Percentiles rank a stretch among this genome's conserved stretches.
phyloP scores from a whole-genome alignment of 257 asterid genomes.

The Ilex aquifolium region DNA sequence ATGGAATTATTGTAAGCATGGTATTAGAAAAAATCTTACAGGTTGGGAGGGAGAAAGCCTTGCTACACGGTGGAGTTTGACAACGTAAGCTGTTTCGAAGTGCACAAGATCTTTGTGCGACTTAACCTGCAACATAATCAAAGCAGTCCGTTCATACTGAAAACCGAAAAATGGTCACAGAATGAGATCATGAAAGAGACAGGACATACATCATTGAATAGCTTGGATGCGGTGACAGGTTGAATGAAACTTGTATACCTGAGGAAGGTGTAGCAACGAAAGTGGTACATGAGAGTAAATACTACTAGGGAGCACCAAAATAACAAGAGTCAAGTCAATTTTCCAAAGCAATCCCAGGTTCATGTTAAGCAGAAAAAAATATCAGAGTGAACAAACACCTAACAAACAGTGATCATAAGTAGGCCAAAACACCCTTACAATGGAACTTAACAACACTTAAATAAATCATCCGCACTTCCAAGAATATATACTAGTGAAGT shows the following conservation, averaged over 20 bases:
- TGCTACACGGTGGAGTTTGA: conserved; percentile 90
- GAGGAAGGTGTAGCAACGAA: conserved; percentile 26
- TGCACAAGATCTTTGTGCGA: conserved; percentile 90
- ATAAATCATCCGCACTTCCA: too few species aligned
- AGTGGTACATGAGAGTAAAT: not conserved
- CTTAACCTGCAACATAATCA: conserved; percentile 55
- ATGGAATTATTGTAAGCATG: conserved; percentile 2
- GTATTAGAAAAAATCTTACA: conserved; percentile 49
- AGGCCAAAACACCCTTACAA: too few species aligned
- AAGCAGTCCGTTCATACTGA: conserved; percentile 7
- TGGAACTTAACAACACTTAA: too few species aligned
- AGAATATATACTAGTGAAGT: too few species aligned
- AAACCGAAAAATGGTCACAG: not conserved
- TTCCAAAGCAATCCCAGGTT: too few species aligned
- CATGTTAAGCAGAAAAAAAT: too few species aligned
- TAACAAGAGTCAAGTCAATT: too few species aligned
- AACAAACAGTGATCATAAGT: too few species aligned
- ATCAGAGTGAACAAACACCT: too few species aligned
- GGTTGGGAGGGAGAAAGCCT: conserved; percentile 81
- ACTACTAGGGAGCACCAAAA: not conserved
- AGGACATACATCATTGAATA: conserved; percentile 78
- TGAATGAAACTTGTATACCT: conserved; percentile 97
- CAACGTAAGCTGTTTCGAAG: conserved; percentile 98
- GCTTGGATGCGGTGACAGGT: conserved; percentile 90
- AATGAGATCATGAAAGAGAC: not conserved